Evolutionary conservation across 2,329 filamentous ascomycete genomes (phyloP).

Genomic region (Niveomyces coronatus): DNA sequence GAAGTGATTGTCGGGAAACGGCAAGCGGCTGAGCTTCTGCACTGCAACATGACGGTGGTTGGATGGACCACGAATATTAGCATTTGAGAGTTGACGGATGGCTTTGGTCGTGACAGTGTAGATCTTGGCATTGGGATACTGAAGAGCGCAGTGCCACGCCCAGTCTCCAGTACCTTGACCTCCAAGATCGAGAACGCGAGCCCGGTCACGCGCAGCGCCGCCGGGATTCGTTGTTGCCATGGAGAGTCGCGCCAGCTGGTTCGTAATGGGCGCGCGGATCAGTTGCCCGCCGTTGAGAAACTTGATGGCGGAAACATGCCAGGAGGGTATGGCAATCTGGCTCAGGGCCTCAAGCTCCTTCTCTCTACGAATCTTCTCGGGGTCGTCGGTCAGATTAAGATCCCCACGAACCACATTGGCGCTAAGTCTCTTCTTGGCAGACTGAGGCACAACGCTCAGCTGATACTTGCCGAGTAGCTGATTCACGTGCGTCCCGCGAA

Average conservation of each 20-base stretch:
- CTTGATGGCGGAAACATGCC: constrained; percentile 52
- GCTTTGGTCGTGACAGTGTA: constrained; percentile 77
- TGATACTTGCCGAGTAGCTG: constrained; percentile 80
- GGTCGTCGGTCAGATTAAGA: constrained; percentile 51
- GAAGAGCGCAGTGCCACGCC: constrained; percentile 86
- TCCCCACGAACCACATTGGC: constrained; percentile 66
- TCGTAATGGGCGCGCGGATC: constrained; percentile 53
- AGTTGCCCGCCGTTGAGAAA: constrained; percentile 54
- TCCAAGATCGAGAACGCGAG: constrained; percentile 74
- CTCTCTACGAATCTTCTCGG: constrained; percentile 54
- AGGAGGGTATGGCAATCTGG: constrained; percentile 53
- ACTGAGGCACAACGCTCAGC: constrained; percentile 58
- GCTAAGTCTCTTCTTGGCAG: constrained; percentile 59
- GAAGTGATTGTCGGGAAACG: constrained; percentile 78
- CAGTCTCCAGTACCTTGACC: constrained; percentile 81
- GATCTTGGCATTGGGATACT: constrained; percentile 76
- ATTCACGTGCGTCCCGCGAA: constrained; percentile 62
- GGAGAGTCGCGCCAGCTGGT: constrained; percentile 47
- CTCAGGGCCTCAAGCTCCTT: constrained; percentile 71
- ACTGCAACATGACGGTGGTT: constrained; percentile 84
- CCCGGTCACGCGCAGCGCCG: constrained; percentile 38
- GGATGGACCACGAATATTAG: constrained; percentile 67
- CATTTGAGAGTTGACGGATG: constrained; percentile 59
- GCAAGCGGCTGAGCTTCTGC: constrained; percentile 65
- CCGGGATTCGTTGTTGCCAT: constrained; percentile 33